Evolutionary conservation across 306 rosid species (phyloP), one percentile per base, ranked within the genome.

Genomic region (Prosopis cineraria): DNA sequence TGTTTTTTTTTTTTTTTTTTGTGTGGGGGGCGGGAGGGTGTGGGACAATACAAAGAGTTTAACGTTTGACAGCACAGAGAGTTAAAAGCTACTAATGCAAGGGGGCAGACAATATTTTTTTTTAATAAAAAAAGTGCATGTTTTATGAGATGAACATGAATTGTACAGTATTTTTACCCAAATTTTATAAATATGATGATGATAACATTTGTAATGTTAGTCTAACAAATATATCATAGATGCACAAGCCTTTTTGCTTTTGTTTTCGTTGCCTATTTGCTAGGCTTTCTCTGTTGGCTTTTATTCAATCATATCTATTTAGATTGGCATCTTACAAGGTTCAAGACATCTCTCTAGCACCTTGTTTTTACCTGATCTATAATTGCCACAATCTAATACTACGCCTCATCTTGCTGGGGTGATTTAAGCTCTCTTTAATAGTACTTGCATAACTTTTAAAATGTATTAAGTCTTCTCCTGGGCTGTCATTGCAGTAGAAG

Each of bases 401-500:
- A 16, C 39, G 16, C 36, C 50, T 36, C 62, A 11, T 68, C 4
- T 52, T 47, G 37, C 37, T 20, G 79, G 73, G 59, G 63, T 14
- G 13, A 27, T 22, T 79, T 39, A 37, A 62, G 73, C 27, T 10
- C 10, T 31, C 40, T 74, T 63, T 64, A 6, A 20, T 59, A 17
- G 47, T 29, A 10, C 55, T 73, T 74, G 24, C 58, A 7, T 45
- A 33, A 9, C 20, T 72, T 68, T 64, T 79, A 36, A 74, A 52
- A 29, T 74, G 44, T 45, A 68, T 56, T 87, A 27, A 84, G 58
- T 31, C 2, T 67, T 79, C 30, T 81, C 3, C 14, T 25, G 50
- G 73, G 37, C 24, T 79, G 48, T 74, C 78, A 52, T 56, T 74
- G 74, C 84, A 81, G 85, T 60, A 84, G 58, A 84, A 87, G 87